Evolutionary conservation across 192 early-diverging fungal species (phyloP), one percentile per base, ranked within the genome.

Genomic region (Dimargaris verticillata): DNA sequence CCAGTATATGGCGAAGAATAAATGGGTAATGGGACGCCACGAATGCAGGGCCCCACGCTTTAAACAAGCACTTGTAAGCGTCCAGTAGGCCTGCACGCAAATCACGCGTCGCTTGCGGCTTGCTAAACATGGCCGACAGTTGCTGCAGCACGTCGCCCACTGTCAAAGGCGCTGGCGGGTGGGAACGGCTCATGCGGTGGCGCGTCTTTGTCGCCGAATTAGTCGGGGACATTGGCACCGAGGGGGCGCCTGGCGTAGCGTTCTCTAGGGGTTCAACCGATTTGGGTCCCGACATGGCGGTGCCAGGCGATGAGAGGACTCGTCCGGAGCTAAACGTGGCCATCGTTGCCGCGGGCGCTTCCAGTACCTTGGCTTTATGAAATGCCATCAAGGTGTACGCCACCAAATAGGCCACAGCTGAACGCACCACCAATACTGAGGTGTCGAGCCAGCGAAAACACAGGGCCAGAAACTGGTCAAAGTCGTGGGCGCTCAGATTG

Each of bases 11-110:
- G 29, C 74, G 80, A 10, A 78, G 59, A 63, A 96, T 86, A 6
- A 62, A 46, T 0, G 73, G 61, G 62, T 93, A 94, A 61, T 99
- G 80, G 18, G 68, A 48, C 62, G 89, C 91, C 4, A 91, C 78
- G 48, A 82, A 80, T 3, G 68, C 65, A 1, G 80, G 66, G 18
- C 91, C 92, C 5, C 91, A 73, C 62, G 80, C 69, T 38, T 79
- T 70, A 49, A 91, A 82, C 2, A 92, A 62, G 1, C 79, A 73
- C 0, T 84, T 79, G 71, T 92, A 94, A 6, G 82, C 74, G 63
- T 94, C 88, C 14, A 90, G 67, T 1, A 95, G 74, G 15, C 88
- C 92, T 0, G 87, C 75, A 0, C 86, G 79, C 14, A 80, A 72
- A 43, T 93, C 89, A 13, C 80, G 74, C 0, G 87, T 77, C 0